These are phyloP conservation scores for Pistacia integerrima DNA, from an alignment of 345 rosid species.

Conservation along the genomic window DNA sequence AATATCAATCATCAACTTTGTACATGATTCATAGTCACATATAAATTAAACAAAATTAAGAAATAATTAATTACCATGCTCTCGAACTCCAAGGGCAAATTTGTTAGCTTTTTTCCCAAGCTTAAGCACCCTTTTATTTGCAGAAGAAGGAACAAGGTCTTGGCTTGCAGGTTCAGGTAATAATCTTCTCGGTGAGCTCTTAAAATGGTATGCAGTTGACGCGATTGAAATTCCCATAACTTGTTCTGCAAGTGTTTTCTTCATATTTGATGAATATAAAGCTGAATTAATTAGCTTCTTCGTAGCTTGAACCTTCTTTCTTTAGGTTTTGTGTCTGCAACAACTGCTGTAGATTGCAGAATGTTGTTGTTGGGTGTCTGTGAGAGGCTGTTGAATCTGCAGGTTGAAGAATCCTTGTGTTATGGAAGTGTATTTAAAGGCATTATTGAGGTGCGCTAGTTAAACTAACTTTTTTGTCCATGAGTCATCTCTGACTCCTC, in stretches of 20 bases:
- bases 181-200: constrained; percentile 36
- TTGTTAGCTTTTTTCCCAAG: constrained; percentile 47
- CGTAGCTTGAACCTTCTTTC: neutral
- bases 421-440: constrained; percentile 4
- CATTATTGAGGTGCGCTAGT: constrained; percentile 1
- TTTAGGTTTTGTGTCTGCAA: neutral
- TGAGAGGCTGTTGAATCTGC: neutral
- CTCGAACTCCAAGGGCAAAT: constrained; percentile 48
- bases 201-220: constrained; percentile 30
- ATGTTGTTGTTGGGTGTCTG: neutral
- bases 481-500: constrained; percentile 8
- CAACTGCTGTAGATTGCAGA: neutral
- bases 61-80: constrained; percentile 43
- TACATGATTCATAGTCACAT: no score
- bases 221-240: constrained; percentile 31
- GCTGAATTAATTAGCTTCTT: neutral
- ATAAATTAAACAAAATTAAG: neutral
- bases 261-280: constrained; percentile 26
- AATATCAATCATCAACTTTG: neutral
- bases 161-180: constrained; percentile 24
- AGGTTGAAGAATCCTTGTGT: neutral
- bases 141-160: constrained; percentile 39
- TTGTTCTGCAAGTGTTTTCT: constrained; percentile 26
- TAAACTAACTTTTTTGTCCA: neutral
- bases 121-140: constrained; percentile 42